These are phyloP conservation scores for Sarcodon aspratus DNA, from an alignment of 768 basidiomycete genomes.

Conservation along the genomic window DNA sequence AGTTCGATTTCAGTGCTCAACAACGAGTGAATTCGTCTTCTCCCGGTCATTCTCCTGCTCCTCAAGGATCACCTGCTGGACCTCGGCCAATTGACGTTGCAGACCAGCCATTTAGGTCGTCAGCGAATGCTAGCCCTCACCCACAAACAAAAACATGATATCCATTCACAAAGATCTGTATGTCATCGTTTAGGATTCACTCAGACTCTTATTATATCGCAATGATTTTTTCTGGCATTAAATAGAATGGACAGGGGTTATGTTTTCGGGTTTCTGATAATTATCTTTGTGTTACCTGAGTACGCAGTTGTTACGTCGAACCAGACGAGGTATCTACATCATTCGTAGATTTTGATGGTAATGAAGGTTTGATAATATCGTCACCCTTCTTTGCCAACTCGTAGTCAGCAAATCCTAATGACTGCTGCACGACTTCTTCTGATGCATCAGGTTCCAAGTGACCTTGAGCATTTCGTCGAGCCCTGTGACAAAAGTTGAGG, in stretches of 20 bases:
- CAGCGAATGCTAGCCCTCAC: background rate
- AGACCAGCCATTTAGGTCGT: background rate
- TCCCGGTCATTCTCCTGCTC: background rate
- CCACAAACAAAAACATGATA: background rate
- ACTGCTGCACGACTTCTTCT: constrained; percentile 67
- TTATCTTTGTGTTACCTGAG: too few relatives aligned
- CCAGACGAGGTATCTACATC: too few relatives aligned
- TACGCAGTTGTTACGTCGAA: too few relatives aligned
- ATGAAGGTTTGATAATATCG: too few relatives aligned
- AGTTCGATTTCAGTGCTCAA: constrained; percentile 6
- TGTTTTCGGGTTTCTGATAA: too few relatives aligned
- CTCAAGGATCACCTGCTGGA: constrained; percentile 10
- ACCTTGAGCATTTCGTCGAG: constrained; percentile 74
- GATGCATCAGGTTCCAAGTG: constrained; percentile 87
- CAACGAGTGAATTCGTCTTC: constrained; percentile 1
- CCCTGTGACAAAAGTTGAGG: constrained; percentile 33
- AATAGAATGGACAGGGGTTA: too few relatives aligned
- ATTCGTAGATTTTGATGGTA: too few relatives aligned
- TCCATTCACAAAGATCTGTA: too few relatives aligned
- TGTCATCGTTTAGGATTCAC: too few relatives aligned
- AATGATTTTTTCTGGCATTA: too few relatives aligned
- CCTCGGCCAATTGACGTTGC: constrained; percentile 6
- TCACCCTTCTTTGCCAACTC: constrained; percentile 27
- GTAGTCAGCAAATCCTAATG: constrained; percentile 63
- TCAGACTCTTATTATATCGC: too few relatives aligned